phyloP scores from a whole-genome alignment of 805 yeast species.

The Ogataea corticis region DNA sequence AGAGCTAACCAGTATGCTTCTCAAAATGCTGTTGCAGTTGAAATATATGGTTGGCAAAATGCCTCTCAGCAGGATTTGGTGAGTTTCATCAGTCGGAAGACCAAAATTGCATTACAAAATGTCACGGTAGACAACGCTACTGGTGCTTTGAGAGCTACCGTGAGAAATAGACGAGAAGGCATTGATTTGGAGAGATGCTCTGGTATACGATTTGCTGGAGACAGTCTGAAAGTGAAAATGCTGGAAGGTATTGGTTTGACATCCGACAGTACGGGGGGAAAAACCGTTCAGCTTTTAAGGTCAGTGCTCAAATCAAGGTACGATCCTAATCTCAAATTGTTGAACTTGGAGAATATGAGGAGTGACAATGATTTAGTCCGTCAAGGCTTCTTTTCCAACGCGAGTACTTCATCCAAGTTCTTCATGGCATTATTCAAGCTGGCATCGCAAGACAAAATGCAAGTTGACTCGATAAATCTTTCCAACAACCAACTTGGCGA shows the following conservation, averaged over 20 bases:
- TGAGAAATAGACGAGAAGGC: constrained; percentile 56
- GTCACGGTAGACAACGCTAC: constrained; percentile 49
- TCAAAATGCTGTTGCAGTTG: constrained; percentile 48
- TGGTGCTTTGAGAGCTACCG: constrained; percentile 60
- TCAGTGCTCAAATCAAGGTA: constrained; percentile 66
- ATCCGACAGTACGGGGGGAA: constrained; percentile 25
- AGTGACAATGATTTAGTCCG: constrained; percentile 59
- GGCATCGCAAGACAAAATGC: constrained; percentile 52
- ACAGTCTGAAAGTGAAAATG: constrained; percentile 54
- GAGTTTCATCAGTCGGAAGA: constrained; percentile 67
- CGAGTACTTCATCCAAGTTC: constrained; percentile 63
- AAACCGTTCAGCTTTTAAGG: constrained; percentile 63
- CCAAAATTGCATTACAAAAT: constrained; percentile 55
- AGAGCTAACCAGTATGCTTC: constrained; percentile 23
- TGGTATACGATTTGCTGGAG: constrained; percentile 84
- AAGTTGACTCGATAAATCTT: constrained; percentile 70
- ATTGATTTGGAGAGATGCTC: constrained; percentile 57
- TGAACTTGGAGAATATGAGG: constrained; percentile 66
- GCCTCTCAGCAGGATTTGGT: constrained; percentile 70
- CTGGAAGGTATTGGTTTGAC: constrained; percentile 21
- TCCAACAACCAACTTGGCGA: constrained; percentile 71
- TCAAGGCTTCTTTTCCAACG: constrained; percentile 57
- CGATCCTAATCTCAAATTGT: constrained; percentile 59
- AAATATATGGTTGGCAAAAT: constrained; percentile 79
- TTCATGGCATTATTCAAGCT: constrained; percentile 87